Percentiles rank a stretch among this genome's conserved stretches.
phyloP scores from a whole-genome alignment of 2,329 filamentous ascomycete genomes.

The Fusarium piperis region DNA sequence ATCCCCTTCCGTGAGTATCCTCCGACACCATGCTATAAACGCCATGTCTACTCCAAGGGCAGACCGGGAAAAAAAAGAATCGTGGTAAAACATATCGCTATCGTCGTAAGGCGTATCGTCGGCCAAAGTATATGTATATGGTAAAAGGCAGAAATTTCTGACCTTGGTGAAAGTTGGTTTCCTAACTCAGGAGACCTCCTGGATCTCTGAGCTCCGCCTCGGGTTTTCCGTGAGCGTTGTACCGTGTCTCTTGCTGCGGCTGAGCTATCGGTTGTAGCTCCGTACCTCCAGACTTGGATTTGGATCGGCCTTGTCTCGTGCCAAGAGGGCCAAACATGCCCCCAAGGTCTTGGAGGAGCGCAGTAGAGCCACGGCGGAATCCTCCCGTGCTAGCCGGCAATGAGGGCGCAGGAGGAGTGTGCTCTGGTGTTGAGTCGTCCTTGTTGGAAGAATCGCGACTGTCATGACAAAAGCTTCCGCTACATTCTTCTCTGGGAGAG shows the following conservation, averaged over 20 bases:
- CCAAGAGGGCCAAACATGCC: slow-evolving; percentile 60
- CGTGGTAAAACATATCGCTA: slow-evolving; percentile 14
- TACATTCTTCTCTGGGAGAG: slow-evolving; percentile 48
- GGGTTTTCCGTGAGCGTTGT: slow-evolving; percentile 44
- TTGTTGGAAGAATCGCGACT: slow-evolving; percentile 54
- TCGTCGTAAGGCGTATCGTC: slow-evolving; percentile 32
- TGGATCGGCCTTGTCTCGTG: slow-evolving; percentile 45
- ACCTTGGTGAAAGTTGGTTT: background rate
- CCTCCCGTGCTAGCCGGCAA: slow-evolving; percentile 57
- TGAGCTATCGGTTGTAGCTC: slow-evolving; percentile 60
- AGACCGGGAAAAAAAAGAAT: background rate
- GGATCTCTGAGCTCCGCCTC: slow-evolving; percentile 51
- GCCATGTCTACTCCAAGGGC: slow-evolving; percentile 20
- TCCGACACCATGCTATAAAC: slow-evolving; percentile 19
- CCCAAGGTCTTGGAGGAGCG: slow-evolving; percentile 67
- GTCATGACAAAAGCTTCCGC: slow-evolving; percentile 49
- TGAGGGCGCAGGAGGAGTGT: slow-evolving; percentile 53
- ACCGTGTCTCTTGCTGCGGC: slow-evolving; percentile 48
- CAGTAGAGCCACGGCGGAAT: slow-evolving; percentile 63
- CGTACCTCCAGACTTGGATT: slow-evolving; percentile 48
- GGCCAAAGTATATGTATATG: slow-evolving; percentile 19
- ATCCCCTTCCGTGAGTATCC: background rate
- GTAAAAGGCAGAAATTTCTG: slow-evolving; percentile 4
- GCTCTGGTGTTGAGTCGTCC: slow-evolving; percentile 50
- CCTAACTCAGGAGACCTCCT: slow-evolving; percentile 52